Evolutionary conservation across 1,284 basidiomycete species (phyloP).

Genomic region (Thecaphora thlaspeos): DNA sequence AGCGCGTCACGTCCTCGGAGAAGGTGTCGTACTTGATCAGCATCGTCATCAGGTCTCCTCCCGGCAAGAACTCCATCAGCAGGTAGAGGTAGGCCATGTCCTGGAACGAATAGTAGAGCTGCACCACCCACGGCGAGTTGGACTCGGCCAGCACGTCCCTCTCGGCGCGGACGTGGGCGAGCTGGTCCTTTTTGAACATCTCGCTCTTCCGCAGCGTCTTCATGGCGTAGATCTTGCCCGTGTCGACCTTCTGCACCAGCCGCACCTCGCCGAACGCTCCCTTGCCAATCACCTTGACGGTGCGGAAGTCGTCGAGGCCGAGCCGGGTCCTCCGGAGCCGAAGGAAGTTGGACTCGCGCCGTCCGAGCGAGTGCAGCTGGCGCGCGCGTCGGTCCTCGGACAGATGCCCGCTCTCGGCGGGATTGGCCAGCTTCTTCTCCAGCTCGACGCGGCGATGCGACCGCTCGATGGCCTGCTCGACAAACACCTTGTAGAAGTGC

Average conservation of each 20-base stretch:
- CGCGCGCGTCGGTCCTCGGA: constrained; percentile 80
- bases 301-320: constrained; percentile 87
- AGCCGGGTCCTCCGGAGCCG: constrained; percentile 88
- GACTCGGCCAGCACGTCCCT: constrained; percentile 95
- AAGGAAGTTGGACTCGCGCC: constrained; percentile 76
- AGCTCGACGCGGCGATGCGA: constrained; percentile 88
- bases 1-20: constrained; percentile 95
- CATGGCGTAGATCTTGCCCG: constrained; percentile 98
- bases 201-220: constrained; percentile 96
- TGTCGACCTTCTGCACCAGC: constrained; percentile 93
- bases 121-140: constrained; percentile 96
- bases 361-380: constrained; percentile 84
- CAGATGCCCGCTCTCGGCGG: constrained; percentile 42
- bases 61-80: constrained; percentile 98
- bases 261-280: constrained; percentile 98
- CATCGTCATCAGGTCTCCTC: constrained; percentile 98
- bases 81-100: constrained; percentile 93
- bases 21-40: constrained; percentile 99
- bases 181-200: constrained; percentile 98
- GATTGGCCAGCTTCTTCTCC: constrained; percentile 72
- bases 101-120: constrained; percentile 98
- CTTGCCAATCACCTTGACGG: constrained; percentile 98
- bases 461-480: constrained; percentile 84
- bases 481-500: constrained; percentile 93
- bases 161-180: constrained; percentile 97